Percentiles rank a stretch among this genome's conserved stretches.
Conservation (phyloP, 257 asterid species). For the Catharanthus roseus region DNA sequence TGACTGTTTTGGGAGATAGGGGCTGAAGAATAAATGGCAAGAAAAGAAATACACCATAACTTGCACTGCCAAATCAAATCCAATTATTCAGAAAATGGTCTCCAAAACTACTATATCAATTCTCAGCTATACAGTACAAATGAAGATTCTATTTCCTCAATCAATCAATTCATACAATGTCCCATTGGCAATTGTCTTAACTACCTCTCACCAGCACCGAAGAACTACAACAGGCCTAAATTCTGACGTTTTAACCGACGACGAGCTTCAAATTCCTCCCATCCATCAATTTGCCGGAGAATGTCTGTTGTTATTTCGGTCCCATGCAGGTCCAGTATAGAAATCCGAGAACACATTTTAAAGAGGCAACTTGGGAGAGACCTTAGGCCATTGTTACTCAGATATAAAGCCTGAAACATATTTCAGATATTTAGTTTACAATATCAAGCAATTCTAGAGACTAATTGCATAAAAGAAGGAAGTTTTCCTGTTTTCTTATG, state of each 20-base stretch:
- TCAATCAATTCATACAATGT: too few species aligned
- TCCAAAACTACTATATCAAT: too few species aligned
- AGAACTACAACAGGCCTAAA: constrained; percentile 77
- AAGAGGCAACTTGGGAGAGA: constrained; percentile 64
- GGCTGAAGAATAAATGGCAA: too few species aligned
- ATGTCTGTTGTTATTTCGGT: constrained; percentile 75
- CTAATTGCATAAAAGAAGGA: too few species aligned
- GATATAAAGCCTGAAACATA: constrained; percentile 59
- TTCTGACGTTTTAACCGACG: constrained; percentile 81
- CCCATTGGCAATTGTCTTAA: not conserved
- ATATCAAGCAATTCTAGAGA: not conserved
- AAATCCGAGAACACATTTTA: constrained; percentile 58
- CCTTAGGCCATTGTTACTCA: constrained; percentile 64
- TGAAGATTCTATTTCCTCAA: not conserved
- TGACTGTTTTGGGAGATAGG: too few species aligned
- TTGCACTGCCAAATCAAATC: too few species aligned
- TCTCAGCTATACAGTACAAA: too few species aligned
- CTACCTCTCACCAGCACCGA: constrained; percentile 75
- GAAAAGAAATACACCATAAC: too few species aligned
- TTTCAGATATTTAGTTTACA: not conserved
- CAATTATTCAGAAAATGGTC: too few species aligned
- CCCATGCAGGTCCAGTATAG: constrained; percentile 78
- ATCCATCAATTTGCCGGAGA: constrained; percentile 91
- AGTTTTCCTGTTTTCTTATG: too few species aligned
- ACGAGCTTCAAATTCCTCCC: constrained; percentile 82